Base-by-base conservation (phyloP, 495 filamentous ascomycete genomes). In the Pseudevernia furfuracea region DNA sequence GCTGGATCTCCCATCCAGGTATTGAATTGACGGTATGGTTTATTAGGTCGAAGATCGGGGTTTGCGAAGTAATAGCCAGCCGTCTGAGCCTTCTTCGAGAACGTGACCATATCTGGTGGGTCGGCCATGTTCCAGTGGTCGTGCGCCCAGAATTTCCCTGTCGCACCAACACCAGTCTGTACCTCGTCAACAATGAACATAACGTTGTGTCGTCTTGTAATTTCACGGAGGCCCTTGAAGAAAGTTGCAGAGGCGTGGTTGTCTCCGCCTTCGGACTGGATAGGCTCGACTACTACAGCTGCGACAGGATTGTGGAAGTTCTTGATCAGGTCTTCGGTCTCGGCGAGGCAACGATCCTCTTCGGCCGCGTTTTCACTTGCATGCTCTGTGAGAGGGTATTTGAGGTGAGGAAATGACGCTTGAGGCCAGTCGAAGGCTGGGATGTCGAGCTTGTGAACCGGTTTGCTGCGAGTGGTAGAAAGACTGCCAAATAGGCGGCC, bases 1-100 rank as follows among this genome's bases (percentile, higher is more conserved):
- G 89, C 86, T 37, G 94, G 94, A 78, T 98, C 94, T 74, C 94
- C 94, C 92, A 98, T 97, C 94, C 94, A 98, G 64, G 95, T 98
- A 79, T 98, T 98, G 80, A 97, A 98, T 78, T 98, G 94, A 59
- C 94, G 86, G 83, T 97, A 97, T n/a, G 94, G 91, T 82, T 93
- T 93, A 80, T 96, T 97, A 58, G 94, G 94, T n/a, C 92, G 83
- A 64, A 98, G 82, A 56, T 87, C 83, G 23, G 85, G 84, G 80
- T 96, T 89, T 37, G 91, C 90, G 72, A 84, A 98, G 81, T 96
- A 98, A 83, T 95, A 98, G 39, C 94, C 94, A 38, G 94, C 94
- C 11, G 95, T 92, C 80, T 98, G 94, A 28, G 94, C 95, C 81
- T 98, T 98, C 86, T 98, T 98, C 72, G 84, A 89, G 80, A 98